A percentile compares a stretch with the other conserved stretches of the same genome.
phyloP scores from a whole-genome alignment of 257 asterid genomes.

The Scutellaria galericulata region DNA sequence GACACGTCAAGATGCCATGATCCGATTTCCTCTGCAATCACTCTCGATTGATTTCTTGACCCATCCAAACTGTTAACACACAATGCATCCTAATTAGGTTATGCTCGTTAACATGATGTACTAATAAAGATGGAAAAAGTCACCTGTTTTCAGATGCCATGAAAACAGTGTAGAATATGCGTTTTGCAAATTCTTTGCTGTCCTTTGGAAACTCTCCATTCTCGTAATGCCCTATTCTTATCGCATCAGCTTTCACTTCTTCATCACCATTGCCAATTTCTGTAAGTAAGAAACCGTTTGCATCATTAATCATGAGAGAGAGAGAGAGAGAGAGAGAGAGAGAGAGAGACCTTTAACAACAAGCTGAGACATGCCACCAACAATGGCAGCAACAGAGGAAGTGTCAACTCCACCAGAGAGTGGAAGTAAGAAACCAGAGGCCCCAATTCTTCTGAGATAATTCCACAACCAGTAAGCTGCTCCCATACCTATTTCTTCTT shows the following conservation, averaged over 20 bases:
- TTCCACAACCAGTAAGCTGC: slow-evolving; percentile 88
- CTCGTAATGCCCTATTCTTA: slow-evolving; percentile 67
- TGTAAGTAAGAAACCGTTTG: slow-evolving; percentile 31
- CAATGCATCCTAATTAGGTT: not conserved
- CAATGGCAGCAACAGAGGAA: slow-evolving; percentile 79
- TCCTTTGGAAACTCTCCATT: slow-evolving; percentile 64
- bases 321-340: not conserved
- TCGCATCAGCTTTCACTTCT: slow-evolving; percentile 76
- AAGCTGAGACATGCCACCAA: slow-evolving; percentile 86
- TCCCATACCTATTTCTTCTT: slow-evolving; percentile 79
- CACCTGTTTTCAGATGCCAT: slow-evolving; percentile 81
- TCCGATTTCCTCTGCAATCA: slow-evolving; percentile 84
- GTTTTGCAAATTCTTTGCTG: slow-evolving; percentile 71
- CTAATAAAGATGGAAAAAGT: no score
- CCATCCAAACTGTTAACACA: slow-evolving; percentile 55
- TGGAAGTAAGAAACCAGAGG: slow-evolving; percentile 84
- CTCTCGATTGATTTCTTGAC: slow-evolving; percentile 59
- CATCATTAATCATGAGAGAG: not conserved
- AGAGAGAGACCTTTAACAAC: slow-evolving; percentile 62
- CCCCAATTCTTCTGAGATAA: slow-evolving; percentile 75
- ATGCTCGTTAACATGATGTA: no score
- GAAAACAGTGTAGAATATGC: slow-evolving; percentile 74
- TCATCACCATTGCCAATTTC: slow-evolving; percentile 74
- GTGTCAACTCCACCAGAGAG: slow-evolving; percentile 77
- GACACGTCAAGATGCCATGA: slow-evolving; percentile 84